These are phyloP conservation scores for Prunus dulcis DNA, from an alignment of 306 rosid genomes.

Conservation along the genomic window DNA sequence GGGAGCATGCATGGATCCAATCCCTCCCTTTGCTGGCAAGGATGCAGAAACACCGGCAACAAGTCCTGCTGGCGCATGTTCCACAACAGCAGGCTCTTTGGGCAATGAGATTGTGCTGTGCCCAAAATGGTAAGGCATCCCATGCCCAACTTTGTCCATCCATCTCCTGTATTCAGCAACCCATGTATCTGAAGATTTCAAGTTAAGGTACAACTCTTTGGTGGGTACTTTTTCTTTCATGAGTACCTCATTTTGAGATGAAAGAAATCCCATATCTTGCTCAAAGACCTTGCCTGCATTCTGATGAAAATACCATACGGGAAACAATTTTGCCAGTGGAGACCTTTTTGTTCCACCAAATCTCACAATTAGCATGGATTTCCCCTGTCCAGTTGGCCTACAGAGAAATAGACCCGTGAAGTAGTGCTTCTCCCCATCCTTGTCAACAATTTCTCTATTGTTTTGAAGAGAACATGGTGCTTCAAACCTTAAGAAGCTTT, in stretches of 20 bases:
- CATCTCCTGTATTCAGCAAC: conserved; percentile 89
- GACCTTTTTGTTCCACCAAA: conserved; percentile 73
- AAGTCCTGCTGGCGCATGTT: conserved; percentile 90
- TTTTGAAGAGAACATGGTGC: conserved; percentile 95
- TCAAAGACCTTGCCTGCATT: conserved; percentile 92
- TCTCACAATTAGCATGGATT: conserved; percentile 87
- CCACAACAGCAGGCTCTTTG: conserved; percentile 81
- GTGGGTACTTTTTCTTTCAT: conserved; percentile 81
- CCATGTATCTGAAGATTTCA: conserved; percentile 88
- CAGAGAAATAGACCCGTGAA: conserved; percentile 84
- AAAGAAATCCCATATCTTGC: conserved; percentile 98
- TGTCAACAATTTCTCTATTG: conserved; percentile 52
- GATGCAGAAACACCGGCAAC: conserved; percentile 77
- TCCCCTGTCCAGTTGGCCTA: conserved; percentile 95
- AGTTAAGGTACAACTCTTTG: conserved; percentile 69
- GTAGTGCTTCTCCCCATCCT: conserved; percentile 59
- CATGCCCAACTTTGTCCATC: conserved; percentile 99
- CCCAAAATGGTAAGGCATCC: conserved; percentile 97
- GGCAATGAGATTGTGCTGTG: conserved; percentile 83
- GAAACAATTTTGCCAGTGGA: conserved; percentile 54
- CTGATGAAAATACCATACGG: conserved; percentile 91
- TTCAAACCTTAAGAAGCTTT: conserved; percentile 66
- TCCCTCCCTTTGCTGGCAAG: conserved; percentile 79
- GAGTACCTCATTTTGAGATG: conserved; percentile 85
- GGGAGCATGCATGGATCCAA: conserved; percentile 76